Conservation (phyloP, 345 rosid species). For the Bretschneidera sinensis region DNA sequence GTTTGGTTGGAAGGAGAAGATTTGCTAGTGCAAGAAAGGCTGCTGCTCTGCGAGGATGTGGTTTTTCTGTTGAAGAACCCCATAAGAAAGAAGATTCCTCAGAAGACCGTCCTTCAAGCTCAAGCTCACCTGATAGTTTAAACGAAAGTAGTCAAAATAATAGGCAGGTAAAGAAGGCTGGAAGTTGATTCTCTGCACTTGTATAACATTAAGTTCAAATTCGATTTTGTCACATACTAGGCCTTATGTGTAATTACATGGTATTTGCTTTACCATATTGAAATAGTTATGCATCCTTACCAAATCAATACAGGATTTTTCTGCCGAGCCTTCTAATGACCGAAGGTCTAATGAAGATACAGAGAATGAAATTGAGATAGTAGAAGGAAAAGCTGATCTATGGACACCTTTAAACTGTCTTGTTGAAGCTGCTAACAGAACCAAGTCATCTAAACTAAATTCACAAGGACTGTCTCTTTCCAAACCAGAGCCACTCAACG, state of each 20-base stretch:
- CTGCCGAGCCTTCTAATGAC: constrained; percentile 30
- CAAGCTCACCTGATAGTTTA: constrained; percentile 49
- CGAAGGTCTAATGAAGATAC: constrained; percentile 19
- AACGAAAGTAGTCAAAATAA: constrained; percentile 27
- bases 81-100: constrained; percentile 42
- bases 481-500: constrained; percentile 26
- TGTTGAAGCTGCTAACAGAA: constrained; percentile 75
- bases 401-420: constrained; percentile 77
- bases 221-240: no score
- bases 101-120: constrained; percentile 35
- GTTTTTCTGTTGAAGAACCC: constrained; percentile 33
- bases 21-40: constrained; percentile 45
- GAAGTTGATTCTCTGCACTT: no score
- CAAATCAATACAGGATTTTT: constrained; percentile 34
- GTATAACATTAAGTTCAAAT: no score
- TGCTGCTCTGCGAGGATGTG: constrained; percentile 35
- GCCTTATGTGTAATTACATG: no score
- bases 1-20: constrained; percentile 55
- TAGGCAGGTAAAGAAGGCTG: constrained; percentile 46
- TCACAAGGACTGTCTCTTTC: constrained; percentile 34
- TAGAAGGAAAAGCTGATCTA: constrained; percentile 49
- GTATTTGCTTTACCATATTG: background rate
- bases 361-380: constrained; percentile 28
- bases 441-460: constrained; percentile 49
- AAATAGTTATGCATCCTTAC: constrained; percentile 14